These are phyloP conservation scores for Cryoendolithus antarcticus DNA, from an alignment of 2,329 filamentous ascomycete genomes.

Conservation along the genomic window DNA sequence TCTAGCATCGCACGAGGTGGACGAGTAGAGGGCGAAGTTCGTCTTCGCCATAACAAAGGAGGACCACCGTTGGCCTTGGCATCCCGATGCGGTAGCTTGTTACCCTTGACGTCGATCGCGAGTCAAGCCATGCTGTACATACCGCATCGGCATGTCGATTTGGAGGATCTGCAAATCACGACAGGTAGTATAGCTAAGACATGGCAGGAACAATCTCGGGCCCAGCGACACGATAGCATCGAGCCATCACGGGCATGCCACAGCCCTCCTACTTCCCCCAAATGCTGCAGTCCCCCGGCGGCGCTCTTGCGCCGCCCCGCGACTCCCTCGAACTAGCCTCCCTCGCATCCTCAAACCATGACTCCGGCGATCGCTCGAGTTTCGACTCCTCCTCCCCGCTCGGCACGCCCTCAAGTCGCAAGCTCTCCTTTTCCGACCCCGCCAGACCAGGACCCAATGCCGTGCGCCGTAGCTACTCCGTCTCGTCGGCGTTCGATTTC, in stretches of 20 bases:
- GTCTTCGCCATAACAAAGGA: too few relatives aligned
- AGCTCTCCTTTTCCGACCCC: constrained; percentile 68
- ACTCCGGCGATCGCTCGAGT: constrained; percentile 45
- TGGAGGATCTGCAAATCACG: too few relatives aligned
- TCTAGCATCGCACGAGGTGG: too few relatives aligned
- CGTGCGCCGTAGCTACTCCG: constrained; percentile 61
- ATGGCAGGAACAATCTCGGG: too few relatives aligned
- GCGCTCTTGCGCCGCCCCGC: constrained; percentile 39
- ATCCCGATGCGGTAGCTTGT: too few relatives aligned
- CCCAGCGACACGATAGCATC: too few relatives aligned
- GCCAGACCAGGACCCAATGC: constrained; percentile 21
- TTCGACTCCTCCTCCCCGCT: constrained; percentile 59
- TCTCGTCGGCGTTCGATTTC: constrained; percentile 91
- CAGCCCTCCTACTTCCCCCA: constrained; percentile 1
- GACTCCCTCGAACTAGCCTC: constrained; percentile 96
- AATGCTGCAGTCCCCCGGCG: constrained; percentile 1
- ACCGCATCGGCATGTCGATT: too few relatives aligned
- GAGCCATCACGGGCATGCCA: constrained; percentile 2
- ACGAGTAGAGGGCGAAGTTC: too few relatives aligned
- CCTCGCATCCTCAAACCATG: constrained; percentile 70
- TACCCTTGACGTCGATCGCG: too few relatives aligned
- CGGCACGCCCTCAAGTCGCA: constrained; percentile 73
- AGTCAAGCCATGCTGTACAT: too few relatives aligned
- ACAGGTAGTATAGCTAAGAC: too few relatives aligned
- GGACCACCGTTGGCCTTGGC: too few relatives aligned